Percentiles rank a stretch among this genome's conserved stretches.
Evolutionary conservation across 1,139 yeast species (phyloP).

Genomic region (Arxiozyma bovina): DNA sequence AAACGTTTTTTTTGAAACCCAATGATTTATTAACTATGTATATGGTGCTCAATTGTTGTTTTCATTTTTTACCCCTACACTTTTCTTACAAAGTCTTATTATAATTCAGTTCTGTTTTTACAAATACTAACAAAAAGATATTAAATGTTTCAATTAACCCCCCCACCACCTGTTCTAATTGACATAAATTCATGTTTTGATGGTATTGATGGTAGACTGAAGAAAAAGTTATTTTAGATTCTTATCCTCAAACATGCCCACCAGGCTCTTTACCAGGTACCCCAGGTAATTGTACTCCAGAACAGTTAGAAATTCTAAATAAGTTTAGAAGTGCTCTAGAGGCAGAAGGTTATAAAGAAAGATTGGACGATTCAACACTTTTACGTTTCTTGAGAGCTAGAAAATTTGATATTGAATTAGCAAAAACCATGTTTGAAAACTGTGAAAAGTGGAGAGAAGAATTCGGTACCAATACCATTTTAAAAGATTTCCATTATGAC

Average conservation of each 20-base stretch:
- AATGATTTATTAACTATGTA: no score
- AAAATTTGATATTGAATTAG: slow-evolving; percentile 74
- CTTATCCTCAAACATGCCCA: slow-evolving; percentile 64
- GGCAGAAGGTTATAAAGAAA: slow-evolving; percentile 57
- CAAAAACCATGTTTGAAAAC: slow-evolving; percentile 71
- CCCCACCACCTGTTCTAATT: neutral
- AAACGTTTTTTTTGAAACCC: no score
- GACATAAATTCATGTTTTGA: neutral
- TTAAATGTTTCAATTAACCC: neutral
- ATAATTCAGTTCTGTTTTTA: neutral
- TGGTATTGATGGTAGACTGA: slow-evolving; percentile 4
- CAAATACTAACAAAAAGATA: neutral
- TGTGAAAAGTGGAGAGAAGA: slow-evolving; percentile 91
- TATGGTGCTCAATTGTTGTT: neutral
- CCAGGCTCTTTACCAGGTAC: slow-evolving; percentile 63
- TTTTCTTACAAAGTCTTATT: neutral
- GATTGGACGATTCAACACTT: slow-evolving; percentile 84
- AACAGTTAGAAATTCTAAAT: slow-evolving; percentile 53
- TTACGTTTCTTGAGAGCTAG: slow-evolving; percentile 91
- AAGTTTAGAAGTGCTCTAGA: slow-evolving; percentile 50
- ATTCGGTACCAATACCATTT: slow-evolving; percentile 77
- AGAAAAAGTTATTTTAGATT: slow-evolving; percentile 31
- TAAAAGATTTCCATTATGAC: slow-evolving; percentile 76
- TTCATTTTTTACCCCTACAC: neutral
- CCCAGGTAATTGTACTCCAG: slow-evolving; percentile 69